Percentiles rank a stretch among this genome's conserved stretches.
Conservation (phyloP, 2,329 filamentous ascomycete species). For the Verticillium alfalfae region DNA sequence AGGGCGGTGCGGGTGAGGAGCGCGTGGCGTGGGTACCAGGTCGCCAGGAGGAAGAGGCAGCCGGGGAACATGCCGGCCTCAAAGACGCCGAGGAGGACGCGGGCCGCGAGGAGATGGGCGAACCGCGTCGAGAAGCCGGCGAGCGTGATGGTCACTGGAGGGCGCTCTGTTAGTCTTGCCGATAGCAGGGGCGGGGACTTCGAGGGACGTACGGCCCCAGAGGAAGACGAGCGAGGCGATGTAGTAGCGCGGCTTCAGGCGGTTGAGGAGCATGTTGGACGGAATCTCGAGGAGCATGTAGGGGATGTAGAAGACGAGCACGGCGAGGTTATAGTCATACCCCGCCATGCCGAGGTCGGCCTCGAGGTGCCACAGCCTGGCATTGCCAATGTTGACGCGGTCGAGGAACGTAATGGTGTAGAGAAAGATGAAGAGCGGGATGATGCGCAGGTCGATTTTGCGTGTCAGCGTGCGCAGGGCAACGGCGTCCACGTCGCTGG, state of each 20-base stretch:
- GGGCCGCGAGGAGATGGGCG: constrained; percentile 36
- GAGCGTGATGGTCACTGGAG: constrained; percentile 14
- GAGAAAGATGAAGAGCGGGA: constrained; percentile 17
- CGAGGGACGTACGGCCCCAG: constrained; percentile 17
- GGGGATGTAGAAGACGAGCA: constrained; percentile 22
- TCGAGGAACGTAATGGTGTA: constrained; percentile 20
- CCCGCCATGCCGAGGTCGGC: constrained; percentile 21
- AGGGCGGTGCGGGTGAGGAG: constrained; percentile 18
- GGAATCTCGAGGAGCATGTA: constrained; percentile 24
- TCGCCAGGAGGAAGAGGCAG: constrained; percentile 23
- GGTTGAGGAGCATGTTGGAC: constrained; percentile 21
- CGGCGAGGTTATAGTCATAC: constrained; percentile 19
- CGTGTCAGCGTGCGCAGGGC: constrained; percentile 12
- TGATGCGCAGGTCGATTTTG: constrained; percentile 16
- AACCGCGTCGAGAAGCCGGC: constrained; percentile 42
- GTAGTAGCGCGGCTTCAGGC: constrained; percentile 18
- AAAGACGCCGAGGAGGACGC: constrained; percentile 57
- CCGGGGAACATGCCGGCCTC: constrained; percentile 60
- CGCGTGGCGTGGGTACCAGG: constrained; percentile 26
- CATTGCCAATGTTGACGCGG: constrained; percentile 22
- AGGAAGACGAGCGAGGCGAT: constrained; percentile 19
- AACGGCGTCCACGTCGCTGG: neutral
- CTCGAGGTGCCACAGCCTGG: constrained; percentile 21
- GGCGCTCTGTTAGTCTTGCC: neutral
- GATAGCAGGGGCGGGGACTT: neutral